Evolutionary conservation across 345 rosid species (phyloP).

Genomic region (Brassica juncea): DNA sequence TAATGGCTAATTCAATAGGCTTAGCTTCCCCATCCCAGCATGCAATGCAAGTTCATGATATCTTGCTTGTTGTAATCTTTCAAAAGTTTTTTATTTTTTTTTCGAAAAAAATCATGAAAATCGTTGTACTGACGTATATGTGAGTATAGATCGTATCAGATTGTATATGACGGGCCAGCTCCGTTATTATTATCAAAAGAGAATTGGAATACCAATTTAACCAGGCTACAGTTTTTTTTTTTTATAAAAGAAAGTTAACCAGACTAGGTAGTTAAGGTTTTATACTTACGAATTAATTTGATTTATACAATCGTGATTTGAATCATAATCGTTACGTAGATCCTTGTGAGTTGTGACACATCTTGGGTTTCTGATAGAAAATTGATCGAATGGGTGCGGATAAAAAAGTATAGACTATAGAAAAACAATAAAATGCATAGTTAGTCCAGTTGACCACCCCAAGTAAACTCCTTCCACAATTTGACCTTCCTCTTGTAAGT

Average conservation of each 20-base stretch:
- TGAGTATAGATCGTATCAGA: neutral
- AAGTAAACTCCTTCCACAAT: neutral
- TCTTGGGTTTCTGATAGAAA: neutral
- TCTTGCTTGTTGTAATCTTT: conserved; percentile 19
- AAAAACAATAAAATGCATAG: neutral
- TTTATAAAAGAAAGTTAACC: neutral
- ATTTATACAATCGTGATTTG: neutral
- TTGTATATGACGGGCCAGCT: neutral
- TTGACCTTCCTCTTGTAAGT: neutral
- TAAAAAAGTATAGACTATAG: neutral
- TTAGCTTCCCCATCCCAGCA: conserved; percentile 26
- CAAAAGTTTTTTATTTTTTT: conserved; percentile 9
- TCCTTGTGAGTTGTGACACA: neutral
- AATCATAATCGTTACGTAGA: neutral
- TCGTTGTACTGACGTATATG: neutral
- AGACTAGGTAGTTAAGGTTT: neutral
- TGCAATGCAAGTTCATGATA: conserved; percentile 20
- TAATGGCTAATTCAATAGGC: conserved; percentile 11
- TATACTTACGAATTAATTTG: neutral
- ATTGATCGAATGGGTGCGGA: neutral
- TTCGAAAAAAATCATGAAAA: conserved; percentile 7
- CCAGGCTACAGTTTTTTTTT: neutral
- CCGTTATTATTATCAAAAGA: neutral
- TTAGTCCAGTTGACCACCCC: neutral
- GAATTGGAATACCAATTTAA: neutral